Conservation (phyloP, 2,329 filamentous ascomycete species). For the Neonectria neomacrospora region DNA sequence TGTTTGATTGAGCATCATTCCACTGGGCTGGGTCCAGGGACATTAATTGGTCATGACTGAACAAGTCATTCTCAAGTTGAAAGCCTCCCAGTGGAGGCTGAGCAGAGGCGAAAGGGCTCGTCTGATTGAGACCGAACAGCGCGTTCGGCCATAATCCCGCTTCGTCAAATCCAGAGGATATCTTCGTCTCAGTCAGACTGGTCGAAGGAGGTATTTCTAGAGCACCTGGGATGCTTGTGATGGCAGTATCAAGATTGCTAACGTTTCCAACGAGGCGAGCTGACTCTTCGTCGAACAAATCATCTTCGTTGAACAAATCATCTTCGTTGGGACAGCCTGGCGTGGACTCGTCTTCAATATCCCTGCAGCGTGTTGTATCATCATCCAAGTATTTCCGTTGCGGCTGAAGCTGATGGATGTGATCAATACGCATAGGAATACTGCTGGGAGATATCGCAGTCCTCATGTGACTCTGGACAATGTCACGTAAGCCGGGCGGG, state of each 20-base stretch:
- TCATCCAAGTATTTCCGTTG: not conserved
- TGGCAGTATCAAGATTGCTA: not conserved
- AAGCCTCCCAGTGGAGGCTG: not conserved
- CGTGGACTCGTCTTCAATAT: not conserved
- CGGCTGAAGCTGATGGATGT: not conserved
- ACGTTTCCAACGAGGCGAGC: not conserved
- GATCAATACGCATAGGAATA: not conserved
- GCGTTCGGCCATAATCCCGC: not conserved
- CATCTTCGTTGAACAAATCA: not conserved
- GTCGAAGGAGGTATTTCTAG: not conserved
- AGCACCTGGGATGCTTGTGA: not conserved
- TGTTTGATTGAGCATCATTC: not conserved
- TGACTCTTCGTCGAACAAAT: not conserved
- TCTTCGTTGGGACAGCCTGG: not conserved
- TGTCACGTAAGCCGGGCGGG: slow-evolving; percentile 30
- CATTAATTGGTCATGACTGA: not conserved
- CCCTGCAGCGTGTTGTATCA: not conserved
- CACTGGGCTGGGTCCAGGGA: slow-evolving; percentile 1
- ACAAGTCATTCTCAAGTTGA: not conserved
- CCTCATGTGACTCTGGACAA: slow-evolving; percentile 10
- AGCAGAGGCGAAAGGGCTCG: not conserved
- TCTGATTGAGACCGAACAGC: not conserved
- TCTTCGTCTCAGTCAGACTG: not conserved
- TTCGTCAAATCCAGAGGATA: not conserved
- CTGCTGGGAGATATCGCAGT: slow-evolving; percentile 1